These are phyloP conservation scores for Fraxinus paxiana DNA, from an alignment of 305 asterid species.

Conservation along the genomic window DNA sequence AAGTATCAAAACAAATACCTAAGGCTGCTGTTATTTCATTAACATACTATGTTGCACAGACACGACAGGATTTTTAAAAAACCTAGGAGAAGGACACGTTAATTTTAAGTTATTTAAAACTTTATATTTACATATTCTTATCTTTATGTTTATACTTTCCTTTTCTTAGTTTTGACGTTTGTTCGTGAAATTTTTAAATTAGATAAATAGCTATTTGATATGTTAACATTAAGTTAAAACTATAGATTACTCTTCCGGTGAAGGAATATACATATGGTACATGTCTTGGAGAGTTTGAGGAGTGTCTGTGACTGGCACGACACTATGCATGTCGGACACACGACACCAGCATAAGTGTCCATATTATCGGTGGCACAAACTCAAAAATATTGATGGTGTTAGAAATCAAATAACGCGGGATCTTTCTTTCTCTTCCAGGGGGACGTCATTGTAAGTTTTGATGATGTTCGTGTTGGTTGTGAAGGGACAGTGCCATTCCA, in stretches of 20 bases:
- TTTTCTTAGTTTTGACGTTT: neutral
- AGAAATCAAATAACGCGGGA: conserved; percentile 16
- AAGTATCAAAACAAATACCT: neutral
- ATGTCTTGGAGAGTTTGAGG: neutral
- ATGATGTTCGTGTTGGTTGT: conserved; percentile 75
- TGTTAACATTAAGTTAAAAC: neutral
- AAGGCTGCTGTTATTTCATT: neutral
- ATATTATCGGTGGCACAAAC: neutral
- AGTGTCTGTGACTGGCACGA: neutral
- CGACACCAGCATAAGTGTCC: neutral
- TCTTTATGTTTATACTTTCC: neutral
- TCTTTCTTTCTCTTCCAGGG: conserved; percentile 58
- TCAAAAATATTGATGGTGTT: conserved; percentile 7
- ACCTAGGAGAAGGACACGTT: neutral
- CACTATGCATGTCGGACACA: neutral
- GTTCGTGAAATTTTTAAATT: neutral
- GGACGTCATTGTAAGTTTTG: conserved; percentile 89
- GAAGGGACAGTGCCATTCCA: conserved; percentile 98
- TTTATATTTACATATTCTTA: neutral
- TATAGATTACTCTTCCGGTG: neutral
- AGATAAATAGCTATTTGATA: neutral
- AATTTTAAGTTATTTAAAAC: neutral
- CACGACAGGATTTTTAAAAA: neutral
- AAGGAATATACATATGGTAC: neutral
- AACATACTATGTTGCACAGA: neutral